phyloP scores from a whole-genome alignment of 371 early-diverging fungal species.

The Batkoa obscura region DNA sequence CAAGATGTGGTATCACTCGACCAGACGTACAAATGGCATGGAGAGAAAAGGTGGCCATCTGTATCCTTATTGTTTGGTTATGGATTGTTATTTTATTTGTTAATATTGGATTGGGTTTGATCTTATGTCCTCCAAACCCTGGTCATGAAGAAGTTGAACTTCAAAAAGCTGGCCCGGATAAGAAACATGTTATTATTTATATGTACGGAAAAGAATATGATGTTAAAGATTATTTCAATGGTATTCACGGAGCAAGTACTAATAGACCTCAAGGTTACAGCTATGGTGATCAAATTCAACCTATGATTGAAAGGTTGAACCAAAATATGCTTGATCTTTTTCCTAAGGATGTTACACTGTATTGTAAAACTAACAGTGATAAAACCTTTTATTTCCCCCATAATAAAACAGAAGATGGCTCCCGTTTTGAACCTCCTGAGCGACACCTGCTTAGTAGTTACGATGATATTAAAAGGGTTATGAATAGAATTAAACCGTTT shows the following conservation, averaged over 20 bases:
- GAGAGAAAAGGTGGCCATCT: conserved; percentile 75
- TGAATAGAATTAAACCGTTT: not conserved
- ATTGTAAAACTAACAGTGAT: not conserved
- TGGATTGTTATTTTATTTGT: conserved; percentile 29
- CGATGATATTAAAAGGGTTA: too few species aligned
- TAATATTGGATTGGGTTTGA: conserved; percentile 27
- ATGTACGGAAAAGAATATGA: conserved; percentile 59
- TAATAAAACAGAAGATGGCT: not conserved
- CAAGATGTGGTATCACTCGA: conserved; percentile 50
- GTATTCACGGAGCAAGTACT: conserved; percentile 15
- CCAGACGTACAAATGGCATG: conserved; percentile 84
- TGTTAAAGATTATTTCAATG: conserved; percentile 25
- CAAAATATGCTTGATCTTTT: not conserved
- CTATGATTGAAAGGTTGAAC: not conserved
- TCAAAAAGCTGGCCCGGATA: conserved; percentile 14
- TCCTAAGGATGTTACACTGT: not conserved
- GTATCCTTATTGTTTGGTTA: conserved; percentile 38
- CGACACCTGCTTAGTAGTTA: too few species aligned
- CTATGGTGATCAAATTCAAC: not conserved
- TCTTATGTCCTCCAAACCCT: conserved; percentile 45
- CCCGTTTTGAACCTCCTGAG: not conserved
- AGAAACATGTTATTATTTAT: conserved; percentile 27
- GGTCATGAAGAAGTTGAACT: conserved; percentile 28
- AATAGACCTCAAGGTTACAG: not conserved
- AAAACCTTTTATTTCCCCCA: not conserved